phyloP scores from a whole-genome alignment of 2,329 filamentous ascomycete species.

The Aspergillus versicolor region DNA sequence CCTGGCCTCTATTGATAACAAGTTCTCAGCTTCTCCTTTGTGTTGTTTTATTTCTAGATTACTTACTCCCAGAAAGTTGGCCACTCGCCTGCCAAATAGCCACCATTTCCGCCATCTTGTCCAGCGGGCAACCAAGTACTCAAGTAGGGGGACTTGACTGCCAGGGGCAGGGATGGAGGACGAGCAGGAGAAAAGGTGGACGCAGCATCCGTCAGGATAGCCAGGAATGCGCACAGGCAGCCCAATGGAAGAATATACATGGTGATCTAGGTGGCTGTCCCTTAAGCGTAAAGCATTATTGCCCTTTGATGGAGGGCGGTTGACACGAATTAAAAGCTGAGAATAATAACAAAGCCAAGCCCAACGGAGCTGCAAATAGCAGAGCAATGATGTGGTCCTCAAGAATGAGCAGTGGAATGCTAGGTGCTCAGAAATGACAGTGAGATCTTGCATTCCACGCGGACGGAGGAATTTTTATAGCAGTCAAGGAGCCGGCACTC shows the following conservation, averaged over 20 bases:
- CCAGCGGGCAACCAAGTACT: constrained; percentile 68
- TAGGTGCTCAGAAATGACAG: constrained; percentile 27
- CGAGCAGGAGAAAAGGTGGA: constrained; percentile 64
- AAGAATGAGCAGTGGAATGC: constrained; percentile 31
- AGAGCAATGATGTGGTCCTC: constrained; percentile 14
- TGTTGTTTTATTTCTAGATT: neutral
- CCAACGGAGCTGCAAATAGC: constrained; percentile 5
- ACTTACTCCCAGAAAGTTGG: constrained; percentile 67
- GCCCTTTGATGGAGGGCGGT: constrained; percentile 6
- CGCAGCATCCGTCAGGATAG: constrained; percentile 22
- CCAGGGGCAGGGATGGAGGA: constrained; percentile 68
- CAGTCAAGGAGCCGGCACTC: neutral
- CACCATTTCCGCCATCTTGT: constrained; percentile 61
- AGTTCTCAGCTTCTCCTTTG: neutral
- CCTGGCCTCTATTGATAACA: constrained; percentile 46
- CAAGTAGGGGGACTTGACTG: constrained; percentile 73
- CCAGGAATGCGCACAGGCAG: constrained; percentile 25
- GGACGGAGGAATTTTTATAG: constrained; percentile 12
- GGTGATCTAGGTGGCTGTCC: constrained; percentile 16
- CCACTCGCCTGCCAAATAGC: constrained; percentile 68
- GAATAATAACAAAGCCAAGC: neutral
- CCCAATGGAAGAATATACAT: constrained; percentile 31
- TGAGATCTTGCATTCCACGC: constrained; percentile 21
- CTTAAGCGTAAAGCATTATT: constrained; percentile 23
- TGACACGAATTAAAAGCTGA: neutral